Base-by-base conservation (phyloP, 768 basidiomycete genomes). In the Macrolepiota fuliginosa region DNA sequence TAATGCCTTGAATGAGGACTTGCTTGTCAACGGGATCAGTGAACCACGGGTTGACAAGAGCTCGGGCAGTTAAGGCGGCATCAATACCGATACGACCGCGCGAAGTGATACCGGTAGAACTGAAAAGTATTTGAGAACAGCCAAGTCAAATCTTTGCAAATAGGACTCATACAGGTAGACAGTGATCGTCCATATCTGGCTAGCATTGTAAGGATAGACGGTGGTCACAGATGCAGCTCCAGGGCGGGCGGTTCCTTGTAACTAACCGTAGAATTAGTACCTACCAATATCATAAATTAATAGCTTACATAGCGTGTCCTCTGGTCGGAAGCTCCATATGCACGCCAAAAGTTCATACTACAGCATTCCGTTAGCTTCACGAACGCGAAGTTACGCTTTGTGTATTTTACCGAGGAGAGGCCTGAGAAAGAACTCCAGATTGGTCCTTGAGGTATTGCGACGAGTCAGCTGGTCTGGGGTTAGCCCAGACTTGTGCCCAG, bases 61-160 rank as follows among this genome's bases (percentile, higher is more conserved):
- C 76, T 27, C 74, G 72, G 11, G 77, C 83, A 19, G 77, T 80
- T 55, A 87, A 66, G 4, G 77, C 79, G 13, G 80, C 78, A 58
- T 83, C 79, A 62, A 88, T 81, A n/a, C 86, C 86, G 58, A 87
- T 78, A 29, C 85, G 83, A 4, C 86, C 86, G 54, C 85, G 82
- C 9, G 86, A 88, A 1, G 82, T 83, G 51, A 86, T 79, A 50
- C 85, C 85, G 12, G 78, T 78, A 2, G 86, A 86, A 17, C 83
- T 83, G 62, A 3, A 19, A 10, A 45, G 15, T 36, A 15, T 24
- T 11, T 29, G 36, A 22, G 6, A 60, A 32, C 40, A 54, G 60
- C 50, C 54, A 52, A 22, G 35, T 35, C 27, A 27, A 47, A 32
- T 12, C 3, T 60, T 6, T 9, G 7, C 12, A 27, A 65, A 45